A percentile compares a stretch with the other conserved stretches of the same genome.
Evolutionary conservation across 169 alveolate species (phyloP).

Genomic region (Condylostoma magnum): DNA sequence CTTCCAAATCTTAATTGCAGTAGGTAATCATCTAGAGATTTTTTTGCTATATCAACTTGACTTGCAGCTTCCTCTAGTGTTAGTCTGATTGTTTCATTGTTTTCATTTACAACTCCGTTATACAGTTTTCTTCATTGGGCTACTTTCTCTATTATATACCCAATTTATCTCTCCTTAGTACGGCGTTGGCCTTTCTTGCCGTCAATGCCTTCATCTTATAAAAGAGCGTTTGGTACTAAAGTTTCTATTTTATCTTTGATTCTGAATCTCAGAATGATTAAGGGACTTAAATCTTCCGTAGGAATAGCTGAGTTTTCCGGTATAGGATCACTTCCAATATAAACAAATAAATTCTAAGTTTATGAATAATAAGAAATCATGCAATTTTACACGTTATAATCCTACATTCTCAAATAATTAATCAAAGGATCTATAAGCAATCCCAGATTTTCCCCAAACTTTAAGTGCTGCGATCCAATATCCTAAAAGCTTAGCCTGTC

Average conservation of each 20-base stretch:
- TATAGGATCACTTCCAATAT: conserved; percentile 5
- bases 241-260: not conserved
- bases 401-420: not conserved
- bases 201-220: conserved; percentile 5
- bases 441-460: too few relatives aligned
- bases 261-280: not conserved
- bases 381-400: not conserved
- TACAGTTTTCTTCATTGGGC: conserved; percentile 81
- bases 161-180: conserved; percentile 84
- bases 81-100: conserved; percentile 51
- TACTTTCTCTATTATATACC: conserved; percentile 79
- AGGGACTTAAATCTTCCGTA: not conserved
- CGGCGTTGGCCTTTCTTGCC: conserved; percentile 48
- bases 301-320: conserved; percentile 1
- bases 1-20: conserved; percentile 77
- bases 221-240: not conserved
- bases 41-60: conserved; percentile 77
- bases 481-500: too few relatives aligned
- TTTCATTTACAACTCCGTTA: conserved; percentile 62
- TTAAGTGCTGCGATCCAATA: too few relatives aligned
- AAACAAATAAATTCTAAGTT: not conserved
- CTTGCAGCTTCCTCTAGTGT: conserved; percentile 83
- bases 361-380: conserved; percentile 12
- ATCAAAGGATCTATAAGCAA: not conserved
- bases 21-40: conserved; percentile 82